Conservation (phyloP, 1,284 basidiomycete genomes). For the Mycena citricolor region DNA sequence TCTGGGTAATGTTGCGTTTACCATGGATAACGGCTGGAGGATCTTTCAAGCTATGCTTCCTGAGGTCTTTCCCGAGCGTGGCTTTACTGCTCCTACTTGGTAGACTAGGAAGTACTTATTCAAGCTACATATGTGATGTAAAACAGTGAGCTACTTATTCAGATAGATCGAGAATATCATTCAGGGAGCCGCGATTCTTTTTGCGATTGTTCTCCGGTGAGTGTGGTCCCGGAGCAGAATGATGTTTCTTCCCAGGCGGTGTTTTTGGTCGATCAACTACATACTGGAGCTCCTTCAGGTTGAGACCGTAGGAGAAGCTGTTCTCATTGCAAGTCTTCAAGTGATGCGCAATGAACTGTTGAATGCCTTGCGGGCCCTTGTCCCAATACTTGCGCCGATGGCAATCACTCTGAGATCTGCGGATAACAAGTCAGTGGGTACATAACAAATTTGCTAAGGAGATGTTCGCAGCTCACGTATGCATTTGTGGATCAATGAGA, state of each 20-base stretch:
- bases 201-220: background rate
- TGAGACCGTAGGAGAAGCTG: constrained; percentile 1
- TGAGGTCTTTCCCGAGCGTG: constrained; percentile 16
- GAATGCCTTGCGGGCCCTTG: constrained; percentile 1
- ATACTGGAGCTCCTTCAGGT: background rate
- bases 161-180: too few relatives aligned
- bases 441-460: background rate
- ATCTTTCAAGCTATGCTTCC: constrained; percentile 25
- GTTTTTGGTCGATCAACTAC: background rate
- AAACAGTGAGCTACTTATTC: too few relatives aligned
- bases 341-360: constrained; percentile 9
- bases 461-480: constrained; percentile 12
- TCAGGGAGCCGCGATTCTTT: background rate
- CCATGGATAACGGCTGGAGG: constrained; percentile 26
- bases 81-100: background rate
- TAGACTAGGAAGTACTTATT: too few relatives aligned
- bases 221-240: background rate
- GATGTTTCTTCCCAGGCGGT: background rate
- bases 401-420: too few relatives aligned
- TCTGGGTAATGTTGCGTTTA: constrained; percentile 18
- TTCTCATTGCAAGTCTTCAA: constrained; percentile 3
- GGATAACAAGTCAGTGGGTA: too few relatives aligned
- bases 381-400: constrained; percentile 12
- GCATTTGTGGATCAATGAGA: constrained; percentile 10
- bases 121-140: too few relatives aligned